Percentiles rank a stretch among this genome's conserved stretches.
phyloP scores from a whole-genome alignment of 108 stramenopile species.

The Cyclotella atomus region DNA sequence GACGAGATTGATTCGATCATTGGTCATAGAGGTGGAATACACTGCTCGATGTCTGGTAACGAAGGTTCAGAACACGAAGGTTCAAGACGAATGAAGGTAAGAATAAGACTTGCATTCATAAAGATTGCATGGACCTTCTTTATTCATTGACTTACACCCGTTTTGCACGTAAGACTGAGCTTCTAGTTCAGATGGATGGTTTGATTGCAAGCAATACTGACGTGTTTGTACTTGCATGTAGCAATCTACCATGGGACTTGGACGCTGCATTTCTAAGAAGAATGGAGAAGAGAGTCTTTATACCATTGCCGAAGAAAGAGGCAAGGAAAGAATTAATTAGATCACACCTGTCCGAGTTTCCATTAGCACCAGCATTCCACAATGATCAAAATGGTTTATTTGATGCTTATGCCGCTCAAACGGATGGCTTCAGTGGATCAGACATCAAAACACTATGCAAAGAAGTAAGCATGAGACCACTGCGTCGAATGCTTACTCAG shows the following conservation, averaged over 20 bases:
- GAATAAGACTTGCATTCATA: no score
- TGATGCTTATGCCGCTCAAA: conserved; percentile 18
- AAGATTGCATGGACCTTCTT: no score
- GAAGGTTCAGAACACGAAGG: conserved; percentile 81
- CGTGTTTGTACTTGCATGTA: conserved; percentile 78
- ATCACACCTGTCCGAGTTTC: conserved; percentile 32
- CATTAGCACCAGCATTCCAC: conserved; percentile 13
- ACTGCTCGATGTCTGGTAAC: conserved; percentile 31
- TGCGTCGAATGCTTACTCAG: conserved; percentile 50
- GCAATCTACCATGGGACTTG: conserved; percentile 87
- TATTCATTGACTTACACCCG: no score
- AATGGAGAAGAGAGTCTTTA: conserved; percentile 70
- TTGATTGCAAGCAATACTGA: conserved; percentile 25
- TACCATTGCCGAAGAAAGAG: conserved; percentile 63
- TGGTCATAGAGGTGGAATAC: conserved; percentile 54
- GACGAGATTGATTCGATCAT: conserved; percentile 87
- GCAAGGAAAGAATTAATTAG: conserved; percentile 67
- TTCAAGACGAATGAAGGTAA: conserved; percentile 85
- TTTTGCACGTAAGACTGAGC: no score
- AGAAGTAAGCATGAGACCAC: conserved; percentile 77
- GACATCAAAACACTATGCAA: conserved; percentile 70
- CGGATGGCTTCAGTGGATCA: conserved; percentile 59
- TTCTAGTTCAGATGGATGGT: conserved; percentile 89
- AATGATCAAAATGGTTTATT: conserved; percentile 39
- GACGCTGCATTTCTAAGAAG: conserved; percentile 77